Conservation (phyloP, 768 basidiomycete genomes). For the Termitomyces bulborhizus region DNA sequence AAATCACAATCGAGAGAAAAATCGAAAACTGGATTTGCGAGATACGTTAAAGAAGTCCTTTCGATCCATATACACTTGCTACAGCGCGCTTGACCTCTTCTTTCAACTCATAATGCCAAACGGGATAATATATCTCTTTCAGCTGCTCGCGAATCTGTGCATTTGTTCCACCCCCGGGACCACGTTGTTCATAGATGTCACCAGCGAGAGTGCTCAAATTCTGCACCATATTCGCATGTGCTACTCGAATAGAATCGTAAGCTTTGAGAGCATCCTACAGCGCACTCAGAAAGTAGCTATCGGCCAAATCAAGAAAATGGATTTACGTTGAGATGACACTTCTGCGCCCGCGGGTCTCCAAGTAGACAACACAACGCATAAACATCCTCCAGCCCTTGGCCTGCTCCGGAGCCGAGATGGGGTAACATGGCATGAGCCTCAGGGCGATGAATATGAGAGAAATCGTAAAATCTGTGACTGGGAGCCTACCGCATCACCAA, state of each 20-base stretch:
- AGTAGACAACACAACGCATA: slow-evolving; percentile 41
- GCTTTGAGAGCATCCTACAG: slow-evolving; percentile 36
- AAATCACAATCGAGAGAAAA: too few relatives aligned
- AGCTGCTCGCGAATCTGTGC: slow-evolving; percentile 29
- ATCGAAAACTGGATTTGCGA: too few relatives aligned
- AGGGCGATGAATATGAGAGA: too few relatives aligned
- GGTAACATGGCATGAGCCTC: slow-evolving; percentile 57
- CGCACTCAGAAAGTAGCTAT: not conserved
- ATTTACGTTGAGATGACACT: slow-evolving; percentile 36
- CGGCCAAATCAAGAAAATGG: not conserved
- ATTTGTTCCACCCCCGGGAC: slow-evolving; percentile 22
- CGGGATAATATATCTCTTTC: slow-evolving; percentile 34
- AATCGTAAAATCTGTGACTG: too few relatives aligned
- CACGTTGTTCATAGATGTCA: slow-evolving; percentile 37
- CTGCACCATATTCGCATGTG: slow-evolving; percentile 45
- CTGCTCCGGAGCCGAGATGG: slow-evolving; percentile 52
- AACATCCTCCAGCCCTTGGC: slow-evolving; percentile 56
- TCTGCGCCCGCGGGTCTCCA: slow-evolving; percentile 31
- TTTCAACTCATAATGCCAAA: slow-evolving; percentile 44
- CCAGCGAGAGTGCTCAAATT: slow-evolving; percentile 35
- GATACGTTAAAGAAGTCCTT: not conserved
- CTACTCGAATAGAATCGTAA: slow-evolving; percentile 38
- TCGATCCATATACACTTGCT: slow-evolving; percentile 10
- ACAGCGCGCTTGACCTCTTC: slow-evolving; percentile 31
- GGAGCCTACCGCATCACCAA: slow-evolving; percentile 45